These are phyloP conservation scores for Rhodotorula sp. DNA, from an alignment of 1,284 basidiomycete species.

Conservation along the genomic window DNA sequence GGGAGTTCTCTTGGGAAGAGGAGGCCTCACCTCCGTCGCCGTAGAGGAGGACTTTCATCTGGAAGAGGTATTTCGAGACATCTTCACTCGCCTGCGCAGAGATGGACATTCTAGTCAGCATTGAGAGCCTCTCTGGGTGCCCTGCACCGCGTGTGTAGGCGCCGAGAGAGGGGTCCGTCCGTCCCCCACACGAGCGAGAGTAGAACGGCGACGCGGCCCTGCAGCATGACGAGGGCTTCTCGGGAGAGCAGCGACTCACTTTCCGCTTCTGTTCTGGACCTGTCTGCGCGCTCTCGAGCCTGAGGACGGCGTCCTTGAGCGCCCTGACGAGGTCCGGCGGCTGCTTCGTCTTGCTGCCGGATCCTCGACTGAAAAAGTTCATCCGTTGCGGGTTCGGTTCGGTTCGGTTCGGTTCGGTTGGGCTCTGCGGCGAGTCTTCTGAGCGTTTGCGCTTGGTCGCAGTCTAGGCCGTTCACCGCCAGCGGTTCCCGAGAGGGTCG, in stretches of 20 bases:
- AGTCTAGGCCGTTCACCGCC: not conserved
- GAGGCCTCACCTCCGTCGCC: slow-evolving; percentile 72
- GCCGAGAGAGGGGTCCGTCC: not conserved
- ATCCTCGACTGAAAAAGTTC: slow-evolving; percentile 81
- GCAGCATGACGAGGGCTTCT: not conserved
- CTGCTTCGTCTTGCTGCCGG: slow-evolving; percentile 63
- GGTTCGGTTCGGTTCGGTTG: not conserved
- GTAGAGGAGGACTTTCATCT: slow-evolving; percentile 80
- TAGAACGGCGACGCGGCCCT: no score
- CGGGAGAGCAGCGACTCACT: slow-evolving; percentile 53
- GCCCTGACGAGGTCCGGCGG: slow-evolving; percentile 80
- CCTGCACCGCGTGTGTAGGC: no score
- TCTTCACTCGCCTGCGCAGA: slow-evolving; percentile 72
- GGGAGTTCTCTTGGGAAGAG: not conserved
- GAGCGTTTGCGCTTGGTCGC: no score
- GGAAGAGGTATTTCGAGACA: slow-evolving; percentile 80
- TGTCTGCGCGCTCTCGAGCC: slow-evolving; percentile 69
- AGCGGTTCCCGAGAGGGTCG: not conserved
- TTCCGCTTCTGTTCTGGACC: slow-evolving; percentile 74
- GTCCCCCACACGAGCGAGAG: not conserved
- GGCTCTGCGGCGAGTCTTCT: not conserved
- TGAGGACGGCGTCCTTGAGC: slow-evolving; percentile 72
- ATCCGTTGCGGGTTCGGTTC: no score
- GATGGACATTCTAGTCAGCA: no score
- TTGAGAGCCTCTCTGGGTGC: not conserved